Evolutionary conservation across 2,329 filamentous ascomycete species (phyloP).

Genomic region (Lachnellula arida): DNA sequence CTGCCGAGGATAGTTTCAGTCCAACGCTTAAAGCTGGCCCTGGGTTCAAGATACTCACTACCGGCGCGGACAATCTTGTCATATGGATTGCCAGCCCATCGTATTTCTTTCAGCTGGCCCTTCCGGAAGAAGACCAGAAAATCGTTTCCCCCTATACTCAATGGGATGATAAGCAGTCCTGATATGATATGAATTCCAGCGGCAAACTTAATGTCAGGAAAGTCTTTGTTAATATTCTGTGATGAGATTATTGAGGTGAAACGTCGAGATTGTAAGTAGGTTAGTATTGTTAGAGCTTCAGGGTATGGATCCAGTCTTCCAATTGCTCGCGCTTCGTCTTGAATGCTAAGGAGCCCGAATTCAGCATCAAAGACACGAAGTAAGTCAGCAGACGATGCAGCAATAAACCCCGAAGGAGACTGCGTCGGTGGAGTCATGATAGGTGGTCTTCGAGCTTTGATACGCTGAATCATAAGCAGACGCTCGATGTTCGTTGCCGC

Average conservation of each 20-base stretch:
- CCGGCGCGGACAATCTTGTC: conserved; percentile 14
- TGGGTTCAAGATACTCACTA: conserved; percentile 22
- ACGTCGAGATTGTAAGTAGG: conserved; percentile 15
- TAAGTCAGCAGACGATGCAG: conserved; percentile 20
- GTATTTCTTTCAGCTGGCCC: conserved; percentile 15
- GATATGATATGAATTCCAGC: conserved; percentile 18
- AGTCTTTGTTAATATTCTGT: conserved; percentile 19
- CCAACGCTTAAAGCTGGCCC: conserved; percentile 18
- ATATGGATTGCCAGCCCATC: conserved; percentile 24
- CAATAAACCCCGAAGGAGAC: conserved; percentile 15
- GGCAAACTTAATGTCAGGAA: conserved; percentile 14
- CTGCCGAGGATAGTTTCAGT: conserved; percentile 20
- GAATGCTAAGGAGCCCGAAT: conserved; percentile 22
- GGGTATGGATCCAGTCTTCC: conserved; percentile 21
- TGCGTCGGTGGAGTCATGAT: conserved; percentile 9
- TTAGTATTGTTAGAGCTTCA: conserved; percentile 20
- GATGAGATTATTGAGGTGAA: conserved; percentile 15
- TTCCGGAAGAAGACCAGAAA: conserved; percentile 24
- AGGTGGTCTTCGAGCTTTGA: conserved; percentile 15
- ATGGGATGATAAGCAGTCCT: conserved; percentile 22
- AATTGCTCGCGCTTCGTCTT: conserved; percentile 22
- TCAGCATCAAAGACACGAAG: conserved; percentile 22
- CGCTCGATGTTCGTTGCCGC: conserved; percentile 20
- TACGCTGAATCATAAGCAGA: conserved; percentile 16
- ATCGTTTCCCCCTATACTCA: conserved; percentile 19